Evolutionary conservation across 805 yeast genomes (phyloP), one percentile per base, ranked within the genome.

Genomic region (Wickerhamomyces kurtzmanii): DNA sequence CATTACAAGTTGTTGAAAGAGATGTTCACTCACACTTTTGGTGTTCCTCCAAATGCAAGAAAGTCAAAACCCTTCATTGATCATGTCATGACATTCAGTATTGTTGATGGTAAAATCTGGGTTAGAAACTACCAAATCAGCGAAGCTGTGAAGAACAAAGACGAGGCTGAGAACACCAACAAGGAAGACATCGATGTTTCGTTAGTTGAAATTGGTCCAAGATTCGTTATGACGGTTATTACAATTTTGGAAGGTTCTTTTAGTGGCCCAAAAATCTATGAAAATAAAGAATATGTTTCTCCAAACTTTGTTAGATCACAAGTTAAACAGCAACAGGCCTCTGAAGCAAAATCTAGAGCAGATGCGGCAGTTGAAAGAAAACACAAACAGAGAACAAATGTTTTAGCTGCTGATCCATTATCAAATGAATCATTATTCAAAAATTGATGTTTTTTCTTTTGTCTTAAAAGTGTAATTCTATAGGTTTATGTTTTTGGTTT

Each of bases 221-320:
- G 98, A 55, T 79, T 86, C 40, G 97, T 91, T 19, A 67, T 91
- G 62, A 89, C 97, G 3, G 76, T 80, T 38, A 87, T 91, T 42
- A 77, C 93, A 34, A 75, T 91, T 29, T 67, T 89, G 38, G 97
- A 91, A 62, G 98, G 98, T 27, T 85, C 96, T 2, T 91, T 91
- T 46, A 89, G 96, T 31, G 98, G 98, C 13, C 96, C 97, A 39
- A 85, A 87, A 68, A 86, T 91, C 40, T 91, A 84, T 58, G 97
- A 91, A 50, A 91, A 91, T 64, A 87, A 84, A 64, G 91, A 89
- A 57, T 91, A 83, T 56, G 95, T 91, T 26, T 83, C 95, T 34
- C 98, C 98, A 39, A 91, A 91, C 65, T 75, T 82, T 34, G 89
- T 80, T 22, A 81, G 98, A 64, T 84, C 98, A 9, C 96, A 87